Evolutionary conservation across 345 rosid species (phyloP).

Genomic region (Barbarea vulgaris): DNA sequence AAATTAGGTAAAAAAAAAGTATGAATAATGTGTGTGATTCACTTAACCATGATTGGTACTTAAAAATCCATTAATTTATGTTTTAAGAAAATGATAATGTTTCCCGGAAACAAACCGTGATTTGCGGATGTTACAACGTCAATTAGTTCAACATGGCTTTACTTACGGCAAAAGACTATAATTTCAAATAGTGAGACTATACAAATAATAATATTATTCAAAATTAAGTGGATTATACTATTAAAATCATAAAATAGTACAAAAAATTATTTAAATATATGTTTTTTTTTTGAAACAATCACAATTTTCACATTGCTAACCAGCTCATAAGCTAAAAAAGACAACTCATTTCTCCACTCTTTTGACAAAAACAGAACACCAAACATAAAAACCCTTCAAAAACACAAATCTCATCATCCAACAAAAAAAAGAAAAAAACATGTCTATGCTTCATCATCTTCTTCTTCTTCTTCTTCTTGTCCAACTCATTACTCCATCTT

Average conservation of each 20-base stretch:
- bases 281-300: not conserved
- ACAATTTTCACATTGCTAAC: conserved; percentile 25
- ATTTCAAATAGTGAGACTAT: conserved; percentile 25
- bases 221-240: conserved; percentile 10
- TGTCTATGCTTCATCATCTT: conserved; percentile 54
- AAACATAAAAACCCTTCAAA: conserved; percentile 36
- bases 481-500: conserved; percentile 23
- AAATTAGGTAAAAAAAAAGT: not conserved
- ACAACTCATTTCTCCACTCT: conserved; percentile 41
- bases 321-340: conserved; percentile 41
- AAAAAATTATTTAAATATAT: not conserved
- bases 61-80: conserved; percentile 19
- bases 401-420: conserved; percentile 31
- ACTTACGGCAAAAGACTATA: conserved; percentile 29
- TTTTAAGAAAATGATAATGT: conserved; percentile 28
- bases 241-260: conserved; percentile 3
- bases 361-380: conserved; percentile 45
- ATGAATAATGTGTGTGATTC: conserved; percentile 34
- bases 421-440: conserved; percentile 9
- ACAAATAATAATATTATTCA: conserved; percentile 3
- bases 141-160: conserved; percentile 41
- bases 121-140: conserved; percentile 43
- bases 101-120: conserved; percentile 41
- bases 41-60: conserved; percentile 41
- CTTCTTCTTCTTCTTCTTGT: conserved; percentile 39